These are phyloP conservation scores for Colletotrichum sojae DNA, from an alignment of 2,329 filamentous ascomycete species.

Conservation along the genomic window DNA sequence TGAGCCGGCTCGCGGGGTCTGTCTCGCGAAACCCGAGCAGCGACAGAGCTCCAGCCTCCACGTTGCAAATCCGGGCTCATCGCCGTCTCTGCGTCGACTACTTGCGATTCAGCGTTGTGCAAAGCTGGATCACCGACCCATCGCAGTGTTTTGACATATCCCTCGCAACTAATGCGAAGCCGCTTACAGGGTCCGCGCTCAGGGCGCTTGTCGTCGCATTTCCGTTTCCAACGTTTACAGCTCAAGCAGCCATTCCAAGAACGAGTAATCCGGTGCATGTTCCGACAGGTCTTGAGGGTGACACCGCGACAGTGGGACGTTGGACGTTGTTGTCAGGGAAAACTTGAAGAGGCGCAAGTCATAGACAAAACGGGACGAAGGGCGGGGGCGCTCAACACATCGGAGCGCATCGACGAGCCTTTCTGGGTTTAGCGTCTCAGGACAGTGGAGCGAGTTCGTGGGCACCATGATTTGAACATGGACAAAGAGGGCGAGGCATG, in stretches of 20 bases:
- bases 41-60: background rate
- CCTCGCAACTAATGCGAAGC: constrained; percentile 1
- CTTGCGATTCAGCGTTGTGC: too few species aligned
- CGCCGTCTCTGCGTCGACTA: too few species aligned
- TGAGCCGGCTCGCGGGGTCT: background rate
- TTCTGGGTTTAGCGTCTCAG: background rate
- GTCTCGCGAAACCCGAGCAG: background rate
- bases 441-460: too few species aligned
- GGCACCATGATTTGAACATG: too few species aligned
- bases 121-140: background rate
- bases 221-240: background rate
- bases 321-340: background rate
- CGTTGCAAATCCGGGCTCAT: too few species aligned
- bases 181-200: background rate
- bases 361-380: constrained; percentile 7
- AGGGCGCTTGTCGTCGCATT: constrained; percentile 1
- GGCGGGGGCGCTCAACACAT: background rate
- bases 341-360: background rate
- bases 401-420: constrained; percentile 8
- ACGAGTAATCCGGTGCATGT: background rate
- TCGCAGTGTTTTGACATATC: background rate
- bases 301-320: too few species aligned
- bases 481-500: too few species aligned
- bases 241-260: background rate
- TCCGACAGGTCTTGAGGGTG: background rate